These are phyloP conservation scores for Penicillium palitans DNA, from an alignment of 2,329 filamentous ascomycete genomes.

Conservation along the genomic window DNA sequence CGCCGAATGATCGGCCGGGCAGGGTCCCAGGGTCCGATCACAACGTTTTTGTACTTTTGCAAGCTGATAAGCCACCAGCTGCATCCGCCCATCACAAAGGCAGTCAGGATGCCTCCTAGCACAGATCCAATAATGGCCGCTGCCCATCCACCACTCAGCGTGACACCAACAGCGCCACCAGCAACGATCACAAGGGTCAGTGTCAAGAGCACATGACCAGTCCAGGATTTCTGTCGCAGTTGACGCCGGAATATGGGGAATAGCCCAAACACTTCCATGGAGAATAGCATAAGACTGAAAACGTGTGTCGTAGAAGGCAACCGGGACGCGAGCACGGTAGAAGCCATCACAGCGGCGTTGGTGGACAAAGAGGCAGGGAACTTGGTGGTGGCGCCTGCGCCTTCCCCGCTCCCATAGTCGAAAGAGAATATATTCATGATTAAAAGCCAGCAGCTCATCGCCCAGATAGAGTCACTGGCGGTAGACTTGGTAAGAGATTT, in stretches of 20 bases:
- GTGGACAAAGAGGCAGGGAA: conserved; percentile 73
- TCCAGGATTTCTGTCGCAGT: conserved; percentile 77
- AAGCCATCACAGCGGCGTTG: conserved; percentile 95
- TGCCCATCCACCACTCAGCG: conserved; percentile 54
- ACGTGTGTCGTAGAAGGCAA: conserved; percentile 89
- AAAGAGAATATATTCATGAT: conserved; percentile 97
- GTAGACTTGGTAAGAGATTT: conserved; percentile 95
- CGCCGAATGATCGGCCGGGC: conserved; percentile 66
- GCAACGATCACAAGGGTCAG: conserved; percentile 74
- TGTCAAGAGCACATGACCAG: conserved; percentile 76
- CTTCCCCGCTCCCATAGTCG: conserved; percentile 74
- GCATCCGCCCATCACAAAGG: conserved; percentile 83
- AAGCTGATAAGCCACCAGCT: conserved; percentile 97
- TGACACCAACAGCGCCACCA: conserved; percentile 71
- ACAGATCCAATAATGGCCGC: conserved; percentile 70
- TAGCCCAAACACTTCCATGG: conserved; percentile 93
- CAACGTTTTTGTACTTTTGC: conserved; percentile 99
- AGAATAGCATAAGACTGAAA: conserved; percentile 92
- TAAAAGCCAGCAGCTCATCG: conserved; percentile 89
- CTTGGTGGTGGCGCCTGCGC: conserved; percentile 47
- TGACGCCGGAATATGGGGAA: conserved; percentile 97
- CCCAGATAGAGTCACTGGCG: conserved; percentile 94
- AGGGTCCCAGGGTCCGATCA: conserved; percentile 96
- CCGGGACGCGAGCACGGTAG: conserved; percentile 86
- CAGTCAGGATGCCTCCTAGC: conserved; percentile 71